Percentiles rank a stretch among this genome's conserved stretches.
phyloP scores from a whole-genome alignment of 257 asterid genomes.

The Solanum tacnaense region DNA sequence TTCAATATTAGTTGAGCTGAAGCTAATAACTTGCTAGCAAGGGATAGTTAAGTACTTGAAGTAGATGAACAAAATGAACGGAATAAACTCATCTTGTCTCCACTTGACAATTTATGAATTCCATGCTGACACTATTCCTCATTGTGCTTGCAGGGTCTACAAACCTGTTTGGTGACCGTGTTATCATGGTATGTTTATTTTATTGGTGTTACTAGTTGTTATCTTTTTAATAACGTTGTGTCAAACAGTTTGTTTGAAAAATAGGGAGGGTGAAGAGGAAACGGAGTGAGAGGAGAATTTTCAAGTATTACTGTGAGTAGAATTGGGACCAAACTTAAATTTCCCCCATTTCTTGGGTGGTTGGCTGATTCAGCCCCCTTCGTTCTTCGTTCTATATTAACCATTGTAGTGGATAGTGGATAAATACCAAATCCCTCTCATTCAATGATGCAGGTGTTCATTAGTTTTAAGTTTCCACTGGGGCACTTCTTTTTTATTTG shows the following conservation, averaged over 20 bases:
- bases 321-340: background rate
- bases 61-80: background rate
- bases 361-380: background rate
- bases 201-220: background rate
- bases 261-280: background rate
- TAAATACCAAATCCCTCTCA: background rate
- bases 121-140: constrained; percentile 13
- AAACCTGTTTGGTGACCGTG: constrained; percentile 83
- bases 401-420: background rate
- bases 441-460: background rate
- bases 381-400: background rate
- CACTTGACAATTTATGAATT: background rate
- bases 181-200: constrained; percentile 65
- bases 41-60: background rate
- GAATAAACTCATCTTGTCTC: background rate
- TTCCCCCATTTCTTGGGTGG: background rate
- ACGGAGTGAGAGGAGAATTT: background rate
- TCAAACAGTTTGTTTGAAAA: background rate
- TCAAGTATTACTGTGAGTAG: background rate
- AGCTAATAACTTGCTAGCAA: background rate
- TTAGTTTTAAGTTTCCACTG: background rate
- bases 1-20: background rate
- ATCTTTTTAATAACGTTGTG: background rate
- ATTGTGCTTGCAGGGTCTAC: constrained; percentile 62
- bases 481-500: background rate